Conservation (phyloP, 768 basidiomycete genomes). For the Coprinopsis sp. region DNA sequence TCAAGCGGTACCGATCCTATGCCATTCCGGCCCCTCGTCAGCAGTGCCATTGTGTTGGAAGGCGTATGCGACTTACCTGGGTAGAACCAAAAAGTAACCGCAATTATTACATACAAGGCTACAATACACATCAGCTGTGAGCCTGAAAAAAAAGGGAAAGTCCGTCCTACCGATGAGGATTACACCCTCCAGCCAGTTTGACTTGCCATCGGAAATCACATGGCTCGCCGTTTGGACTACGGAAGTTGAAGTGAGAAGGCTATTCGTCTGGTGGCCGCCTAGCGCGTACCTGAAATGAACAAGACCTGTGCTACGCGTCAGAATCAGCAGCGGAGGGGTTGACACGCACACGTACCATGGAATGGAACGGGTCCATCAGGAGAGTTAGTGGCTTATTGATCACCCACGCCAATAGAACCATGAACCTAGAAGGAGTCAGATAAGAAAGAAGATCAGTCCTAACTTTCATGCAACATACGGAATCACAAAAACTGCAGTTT, state of each 20-base stretch:
- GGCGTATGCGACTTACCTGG: conserved; percentile 29
- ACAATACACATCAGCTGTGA: neutral
- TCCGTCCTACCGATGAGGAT: conserved; percentile 59
- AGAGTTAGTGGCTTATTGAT: conserved; percentile 75
- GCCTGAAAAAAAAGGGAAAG: neutral
- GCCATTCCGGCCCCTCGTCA: neutral
- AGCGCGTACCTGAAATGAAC: conserved; percentile 42
- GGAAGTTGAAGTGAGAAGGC: neutral
- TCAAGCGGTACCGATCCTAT: conserved; percentile 21
- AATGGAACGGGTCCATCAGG: conserved; percentile 86
- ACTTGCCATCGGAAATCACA: conserved; percentile 79
- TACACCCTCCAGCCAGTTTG: conserved; percentile 88
- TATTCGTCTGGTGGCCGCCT: neutral
- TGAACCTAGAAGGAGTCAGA: conserved; percentile 44
- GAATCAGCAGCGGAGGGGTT: conserved; percentile 3
- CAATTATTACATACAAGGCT: conserved; percentile 71
- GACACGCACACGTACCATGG: conserved; percentile 34
- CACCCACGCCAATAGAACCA: conserved; percentile 77
- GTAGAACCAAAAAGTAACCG: conserved; percentile 70
- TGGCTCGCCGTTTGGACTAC: conserved; percentile 80
- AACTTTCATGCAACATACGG: conserved; percentile 27
- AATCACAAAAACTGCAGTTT: conserved; percentile 51
- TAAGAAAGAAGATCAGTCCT: neutral
- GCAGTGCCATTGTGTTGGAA: neutral
- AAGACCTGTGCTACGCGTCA: conserved; percentile 26